Percentiles rank a stretch among this genome's conserved stretches.
These are phyloP conservation scores for Populus trichocarpa DNA, from an alignment of 441 rosid species.

Conservation along the genomic window DNA sequence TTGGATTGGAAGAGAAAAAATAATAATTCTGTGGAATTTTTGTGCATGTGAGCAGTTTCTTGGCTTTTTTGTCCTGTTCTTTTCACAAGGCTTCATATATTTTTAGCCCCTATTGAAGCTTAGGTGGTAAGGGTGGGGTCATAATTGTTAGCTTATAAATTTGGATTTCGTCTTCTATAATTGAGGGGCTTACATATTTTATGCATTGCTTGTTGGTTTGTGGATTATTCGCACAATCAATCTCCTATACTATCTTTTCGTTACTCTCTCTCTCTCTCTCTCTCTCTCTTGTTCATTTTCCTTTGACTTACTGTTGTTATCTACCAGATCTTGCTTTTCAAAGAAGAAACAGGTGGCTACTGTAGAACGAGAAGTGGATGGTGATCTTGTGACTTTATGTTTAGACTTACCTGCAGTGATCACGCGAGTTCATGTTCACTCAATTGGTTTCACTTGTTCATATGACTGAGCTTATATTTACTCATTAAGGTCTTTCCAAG, in stretches of 20 bases:
- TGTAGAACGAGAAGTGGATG: conserved; percentile 93
- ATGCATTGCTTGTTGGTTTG: background rate
- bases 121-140: background rate
- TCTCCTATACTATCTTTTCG: background rate
- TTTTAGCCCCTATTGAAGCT: background rate
- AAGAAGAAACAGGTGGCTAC: conserved; percentile 58
- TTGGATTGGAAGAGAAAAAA: too few relatives aligned
- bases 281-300: background rate
- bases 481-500: background rate
- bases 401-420: conserved; percentile 84
- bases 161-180: background rate
- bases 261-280: background rate
- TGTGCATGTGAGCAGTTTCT: background rate
- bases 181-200: background rate
- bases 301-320: conserved; percentile 19
- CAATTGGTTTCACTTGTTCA: background rate
- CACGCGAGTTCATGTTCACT: conserved; percentile 46
- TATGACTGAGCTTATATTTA: background rate
- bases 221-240: background rate
- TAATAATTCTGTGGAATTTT: background rate
- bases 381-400: conserved; percentile 81
- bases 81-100: background rate
- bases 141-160: background rate
- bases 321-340: conserved; percentile 79
- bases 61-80: too few relatives aligned